Conservation (phyloP, 768 basidiomycete genomes). For the Dioszegia hungarica region DNA sequence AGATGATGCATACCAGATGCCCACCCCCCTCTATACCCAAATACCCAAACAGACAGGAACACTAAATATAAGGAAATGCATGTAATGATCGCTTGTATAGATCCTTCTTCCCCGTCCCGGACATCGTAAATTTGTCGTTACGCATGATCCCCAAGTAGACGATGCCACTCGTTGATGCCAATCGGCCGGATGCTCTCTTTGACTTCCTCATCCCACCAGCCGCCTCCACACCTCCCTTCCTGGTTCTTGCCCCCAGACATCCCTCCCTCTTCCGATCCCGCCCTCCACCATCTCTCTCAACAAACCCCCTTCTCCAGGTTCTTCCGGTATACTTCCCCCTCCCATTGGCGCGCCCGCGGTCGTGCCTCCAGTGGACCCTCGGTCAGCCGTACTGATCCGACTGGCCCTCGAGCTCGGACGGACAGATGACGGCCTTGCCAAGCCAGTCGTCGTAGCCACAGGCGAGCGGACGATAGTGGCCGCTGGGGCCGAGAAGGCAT, state of each 20-base stretch:
- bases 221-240: conserved; percentile 33
- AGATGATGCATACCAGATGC: no score
- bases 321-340: neutral
- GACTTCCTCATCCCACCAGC: conserved; percentile 21
- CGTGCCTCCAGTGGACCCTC: neutral
- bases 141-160: no score
- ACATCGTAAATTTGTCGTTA: no score
- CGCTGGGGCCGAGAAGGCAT: conserved; percentile 3
- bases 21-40: no score
- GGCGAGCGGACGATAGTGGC: neutral
- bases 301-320: conserved; percentile 8
- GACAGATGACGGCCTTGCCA: neutral
- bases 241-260: conserved; percentile 22
- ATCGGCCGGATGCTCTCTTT: no score
- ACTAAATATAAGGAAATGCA: no score
- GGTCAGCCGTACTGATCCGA: neutral
- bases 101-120: no score
- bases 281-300: conserved; percentile 36
- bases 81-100: no score
- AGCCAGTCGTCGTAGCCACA: neutral
- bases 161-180: no score
- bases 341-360: neutral
- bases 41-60: no score
- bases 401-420: conserved; percentile 2
- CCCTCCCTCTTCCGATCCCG: conserved; percentile 19